Conservation (phyloP, 306 rosid genomes). For the Amphicarpaea edgeworthii region DNA sequence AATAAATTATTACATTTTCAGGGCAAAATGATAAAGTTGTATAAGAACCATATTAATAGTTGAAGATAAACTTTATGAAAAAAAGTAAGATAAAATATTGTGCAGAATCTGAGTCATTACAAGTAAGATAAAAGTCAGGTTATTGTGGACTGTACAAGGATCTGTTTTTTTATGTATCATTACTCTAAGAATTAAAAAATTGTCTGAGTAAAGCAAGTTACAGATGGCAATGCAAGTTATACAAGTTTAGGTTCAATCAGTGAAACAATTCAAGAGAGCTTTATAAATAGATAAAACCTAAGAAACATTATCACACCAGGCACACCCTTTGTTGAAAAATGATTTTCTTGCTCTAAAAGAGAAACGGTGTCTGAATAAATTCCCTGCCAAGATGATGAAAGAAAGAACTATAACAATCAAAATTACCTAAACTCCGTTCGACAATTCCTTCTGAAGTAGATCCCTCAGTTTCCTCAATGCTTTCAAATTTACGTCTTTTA, state of each 20-base stretch:
- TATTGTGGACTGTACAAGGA: not conserved
- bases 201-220: not conserved
- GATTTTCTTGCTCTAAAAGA: constrained; percentile 21
- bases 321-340: not conserved
- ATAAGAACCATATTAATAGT: constrained; percentile 7
- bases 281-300: constrained; percentile 16
- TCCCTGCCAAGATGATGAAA: constrained; percentile 27
- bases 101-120: not conserved
- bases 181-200: not conserved
- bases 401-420: constrained; percentile 24
- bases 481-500: constrained; percentile 68
- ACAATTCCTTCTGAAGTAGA: constrained; percentile 52
- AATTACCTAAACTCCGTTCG: constrained; percentile 57
- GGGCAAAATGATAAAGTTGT: too few relatives aligned
- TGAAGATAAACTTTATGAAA: too few relatives aligned
- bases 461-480: constrained; percentile 50
- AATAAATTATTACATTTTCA: too few relatives aligned
- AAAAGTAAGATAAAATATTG: constrained; percentile 31
- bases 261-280: constrained; percentile 18
- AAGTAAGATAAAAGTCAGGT: not conserved
- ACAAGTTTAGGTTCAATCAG: constrained; percentile 8
- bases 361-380: not conserved
- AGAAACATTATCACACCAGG: not conserved
- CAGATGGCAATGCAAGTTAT: constrained; percentile 23
- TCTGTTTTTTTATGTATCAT: not conserved